Evolutionary conservation across 2,329 filamentous ascomycete species (phyloP).

Genomic region (Aureobasidium sp.): DNA sequence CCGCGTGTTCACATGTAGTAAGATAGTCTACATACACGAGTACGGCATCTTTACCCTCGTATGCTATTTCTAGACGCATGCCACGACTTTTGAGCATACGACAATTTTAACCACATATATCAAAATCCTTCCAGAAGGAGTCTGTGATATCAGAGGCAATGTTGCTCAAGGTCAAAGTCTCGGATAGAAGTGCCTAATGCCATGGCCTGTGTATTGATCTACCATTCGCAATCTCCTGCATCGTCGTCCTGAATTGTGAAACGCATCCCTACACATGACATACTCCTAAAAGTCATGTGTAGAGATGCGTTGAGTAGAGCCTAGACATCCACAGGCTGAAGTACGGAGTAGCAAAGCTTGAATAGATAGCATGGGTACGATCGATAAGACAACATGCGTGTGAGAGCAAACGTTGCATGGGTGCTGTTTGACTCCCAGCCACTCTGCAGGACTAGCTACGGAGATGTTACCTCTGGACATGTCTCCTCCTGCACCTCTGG

Average conservation of each 20-base stretch:
- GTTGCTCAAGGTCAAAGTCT: neutral
- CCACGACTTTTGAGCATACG: neutral
- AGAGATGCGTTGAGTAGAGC: neutral
- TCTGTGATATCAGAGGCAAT: neutral
- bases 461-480: neutral
- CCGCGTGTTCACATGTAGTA: neutral
- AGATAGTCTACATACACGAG: neutral
- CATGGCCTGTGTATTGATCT: neutral
- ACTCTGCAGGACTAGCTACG: neutral
- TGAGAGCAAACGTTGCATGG: neutral
- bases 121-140: constrained; percentile 3
- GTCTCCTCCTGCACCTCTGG: neutral
- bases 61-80: neutral
- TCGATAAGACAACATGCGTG: neutral
- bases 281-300: neutral
- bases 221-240: neutral
- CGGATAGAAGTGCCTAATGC: neutral
- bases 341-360: neutral
- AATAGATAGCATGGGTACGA: neutral
- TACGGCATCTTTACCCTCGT: neutral
- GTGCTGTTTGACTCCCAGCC: neutral
- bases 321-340: neutral
- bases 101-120: neutral
- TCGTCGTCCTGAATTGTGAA: neutral
- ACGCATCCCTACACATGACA: neutral